Evolutionary conservation across 192 early-diverging fungal genomes (phyloP).

Genomic region (Coemansia sp.): DNA sequence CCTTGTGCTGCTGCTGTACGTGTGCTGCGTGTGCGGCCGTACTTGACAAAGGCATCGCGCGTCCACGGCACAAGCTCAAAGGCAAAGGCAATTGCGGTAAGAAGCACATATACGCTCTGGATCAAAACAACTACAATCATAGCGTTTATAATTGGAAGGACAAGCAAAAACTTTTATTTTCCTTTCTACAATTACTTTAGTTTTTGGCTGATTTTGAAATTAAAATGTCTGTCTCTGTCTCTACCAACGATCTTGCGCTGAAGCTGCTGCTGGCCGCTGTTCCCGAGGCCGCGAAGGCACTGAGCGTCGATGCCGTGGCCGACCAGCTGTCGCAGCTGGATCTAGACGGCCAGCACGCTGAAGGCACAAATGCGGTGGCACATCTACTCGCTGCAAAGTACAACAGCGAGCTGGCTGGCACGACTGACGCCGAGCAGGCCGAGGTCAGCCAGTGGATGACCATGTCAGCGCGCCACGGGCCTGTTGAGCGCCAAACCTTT

Average conservation of each 20-base stretch:
- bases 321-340: conserved; percentile 46
- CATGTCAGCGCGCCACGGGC: conserved; percentile 50
- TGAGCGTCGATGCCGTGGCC: conserved; percentile 32
- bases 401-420: conserved; percentile 37
- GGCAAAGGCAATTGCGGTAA: conserved; percentile 21
- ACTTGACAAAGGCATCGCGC: conserved; percentile 47
- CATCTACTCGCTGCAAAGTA: conserved; percentile 43
- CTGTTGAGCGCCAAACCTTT: conserved; percentile 46
- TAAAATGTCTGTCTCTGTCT: conserved; percentile 41
- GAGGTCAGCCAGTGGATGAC: conserved; percentile 57
- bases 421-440: conserved; percentile 36
- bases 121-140: conserved; percentile 4
- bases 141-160: background rate
- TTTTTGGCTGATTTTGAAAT: background rate
- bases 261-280: conserved; percentile 43
- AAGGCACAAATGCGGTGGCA: conserved; percentile 50
- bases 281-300: conserved; percentile 31
- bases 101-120: conserved; percentile 17
- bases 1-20: background rate
- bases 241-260: conserved; percentile 42
- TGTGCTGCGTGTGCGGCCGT: conserved; percentile 31
- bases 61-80: conserved; percentile 45
- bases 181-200: background rate
- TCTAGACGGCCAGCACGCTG: conserved; percentile 36
- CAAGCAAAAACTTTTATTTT: conserved; percentile 1